Percentiles rank a stretch among this genome's conserved stretches.
Evolutionary conservation across 495 filamentous ascomycete species (phyloP).

Genomic region (Oidiodendron maius): DNA sequence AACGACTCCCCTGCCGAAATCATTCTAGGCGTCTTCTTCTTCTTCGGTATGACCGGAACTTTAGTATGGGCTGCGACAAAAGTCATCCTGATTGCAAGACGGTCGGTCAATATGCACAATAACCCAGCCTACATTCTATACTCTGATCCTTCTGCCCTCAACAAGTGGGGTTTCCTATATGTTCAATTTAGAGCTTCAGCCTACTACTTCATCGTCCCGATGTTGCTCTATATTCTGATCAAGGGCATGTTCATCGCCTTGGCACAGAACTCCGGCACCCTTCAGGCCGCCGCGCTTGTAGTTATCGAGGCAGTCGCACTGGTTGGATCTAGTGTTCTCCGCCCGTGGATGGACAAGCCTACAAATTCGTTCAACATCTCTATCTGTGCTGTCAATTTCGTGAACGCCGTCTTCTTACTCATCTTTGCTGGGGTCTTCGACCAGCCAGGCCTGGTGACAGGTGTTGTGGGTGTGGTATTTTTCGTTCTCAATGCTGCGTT

Average conservation of each 20-base stretch:
- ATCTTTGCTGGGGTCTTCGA: slow-evolving; percentile 81
- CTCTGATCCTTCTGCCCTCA: slow-evolving; percentile 84
- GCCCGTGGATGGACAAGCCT: slow-evolving; percentile 99
- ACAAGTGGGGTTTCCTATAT: slow-evolving; percentile 99
- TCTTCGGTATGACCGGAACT: slow-evolving; percentile 72
- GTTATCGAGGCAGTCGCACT: slow-evolving; percentile 80
- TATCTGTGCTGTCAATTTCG: slow-evolving; percentile 82
- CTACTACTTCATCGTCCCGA: slow-evolving; percentile 92
- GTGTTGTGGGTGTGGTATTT: slow-evolving; percentile 90
- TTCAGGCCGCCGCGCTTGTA: slow-evolving; percentile 80
- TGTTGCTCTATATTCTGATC: slow-evolving; percentile 71
- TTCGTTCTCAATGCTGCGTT: slow-evolving; percentile 90
- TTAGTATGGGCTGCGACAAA: slow-evolving; percentile 86
- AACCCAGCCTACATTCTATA: slow-evolving; percentile 97
- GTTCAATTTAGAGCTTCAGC: slow-evolving; percentile 95
- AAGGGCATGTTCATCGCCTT: slow-evolving; percentile 93
- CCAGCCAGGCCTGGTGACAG: slow-evolving; percentile 79
- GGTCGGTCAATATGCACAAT: slow-evolving; percentile 85
- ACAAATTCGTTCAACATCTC: slow-evolving; percentile 96
- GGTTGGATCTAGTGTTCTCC: slow-evolving; percentile 70
- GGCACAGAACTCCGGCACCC: slow-evolving; percentile 62
- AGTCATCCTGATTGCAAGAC: slow-evolving; percentile 81
- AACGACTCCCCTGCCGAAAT: slow-evolving; percentile 84
- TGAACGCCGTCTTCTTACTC: slow-evolving; percentile 82
- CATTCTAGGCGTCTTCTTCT: slow-evolving; percentile 82